Percentiles rank a stretch among this genome's conserved stretches.
These are phyloP conservation scores for Euphorbia tirucalli DNA, from an alignment of 345 rosid genomes.

Conservation along the genomic window DNA sequence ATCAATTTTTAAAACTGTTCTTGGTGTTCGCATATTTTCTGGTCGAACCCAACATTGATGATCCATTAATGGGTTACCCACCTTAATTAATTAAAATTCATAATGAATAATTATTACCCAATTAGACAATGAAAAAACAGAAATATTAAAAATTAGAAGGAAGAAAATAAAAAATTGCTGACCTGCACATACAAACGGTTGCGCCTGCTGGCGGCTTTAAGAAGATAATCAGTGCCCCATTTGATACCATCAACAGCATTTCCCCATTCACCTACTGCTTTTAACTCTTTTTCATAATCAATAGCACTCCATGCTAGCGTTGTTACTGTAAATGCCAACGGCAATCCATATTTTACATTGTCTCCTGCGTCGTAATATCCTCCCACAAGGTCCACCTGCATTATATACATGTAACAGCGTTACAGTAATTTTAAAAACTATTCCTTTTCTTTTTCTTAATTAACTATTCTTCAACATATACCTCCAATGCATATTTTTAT, in stretches of 20 bases:
- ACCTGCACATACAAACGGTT: slow-evolving; percentile 76
- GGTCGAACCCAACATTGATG: slow-evolving; percentile 86
- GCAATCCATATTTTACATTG: slow-evolving; percentile 83
- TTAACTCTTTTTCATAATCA: slow-evolving; percentile 45
- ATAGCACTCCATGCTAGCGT: slow-evolving; percentile 77
- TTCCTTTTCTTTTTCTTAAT: too few species aligned
- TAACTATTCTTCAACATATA: too few species aligned
- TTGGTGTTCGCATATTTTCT: slow-evolving; percentile 71
- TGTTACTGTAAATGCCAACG: slow-evolving; percentile 88
- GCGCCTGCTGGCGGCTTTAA: slow-evolving; percentile 49
- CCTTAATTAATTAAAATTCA: too few species aligned
- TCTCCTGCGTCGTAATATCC: slow-evolving; percentile 96
- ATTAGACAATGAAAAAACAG: too few species aligned
- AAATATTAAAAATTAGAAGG: too few species aligned
- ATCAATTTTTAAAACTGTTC: slow-evolving; percentile 60
- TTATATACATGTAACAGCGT: too few species aligned
- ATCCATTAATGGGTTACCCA: slow-evolving; percentile 72
- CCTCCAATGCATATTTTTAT: too few species aligned
- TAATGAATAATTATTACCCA: too few species aligned
- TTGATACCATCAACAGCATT: slow-evolving; percentile 51
- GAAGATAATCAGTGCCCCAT: slow-evolving; percentile 96
- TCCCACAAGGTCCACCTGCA: slow-evolving; percentile 69
- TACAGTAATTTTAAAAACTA: too few species aligned
- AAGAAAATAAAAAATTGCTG: too few species aligned
- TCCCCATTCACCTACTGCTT: slow-evolving; percentile 47